Conservation (phyloP, 2,329 filamentous ascomycete genomes). For the Trichoderma breve region DNA sequence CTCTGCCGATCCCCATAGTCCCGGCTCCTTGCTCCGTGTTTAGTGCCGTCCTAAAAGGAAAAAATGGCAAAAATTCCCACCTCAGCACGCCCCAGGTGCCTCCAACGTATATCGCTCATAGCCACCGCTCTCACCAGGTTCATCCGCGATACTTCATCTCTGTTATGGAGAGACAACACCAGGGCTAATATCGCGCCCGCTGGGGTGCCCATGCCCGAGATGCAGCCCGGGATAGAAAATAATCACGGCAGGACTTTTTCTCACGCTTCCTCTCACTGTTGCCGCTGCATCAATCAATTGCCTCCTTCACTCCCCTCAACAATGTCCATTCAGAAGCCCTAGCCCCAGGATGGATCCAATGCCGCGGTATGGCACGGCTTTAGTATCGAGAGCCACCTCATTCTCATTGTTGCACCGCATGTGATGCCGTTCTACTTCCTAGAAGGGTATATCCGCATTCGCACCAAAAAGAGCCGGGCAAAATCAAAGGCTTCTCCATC, state of each 20-base stretch:
- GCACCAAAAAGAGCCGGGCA: background rate
- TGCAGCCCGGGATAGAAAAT: background rate
- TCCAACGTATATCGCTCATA: conserved; percentile 25
- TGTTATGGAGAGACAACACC: conserved; percentile 20
- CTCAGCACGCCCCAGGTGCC: conserved; percentile 21
- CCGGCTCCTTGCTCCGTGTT: conserved; percentile 13
- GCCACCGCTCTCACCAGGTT: conserved; percentile 2
- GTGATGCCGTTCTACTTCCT: conserved; percentile 15
- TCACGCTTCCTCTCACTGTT: conserved; percentile 1
- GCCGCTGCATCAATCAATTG: conserved; percentile 1
- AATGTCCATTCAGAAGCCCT: background rate
- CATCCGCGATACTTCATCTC: conserved; percentile 16
- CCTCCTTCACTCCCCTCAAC: background rate
- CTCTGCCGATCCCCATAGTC: conserved; percentile 20
- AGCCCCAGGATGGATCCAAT: conserved; percentile 1
- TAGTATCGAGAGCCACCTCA: background rate
- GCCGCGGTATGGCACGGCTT: conserved; percentile 4
- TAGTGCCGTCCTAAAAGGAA: conserved; percentile 6
- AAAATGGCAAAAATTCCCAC: conserved; percentile 11
- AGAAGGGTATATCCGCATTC: background rate
- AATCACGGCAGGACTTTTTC: background rate
- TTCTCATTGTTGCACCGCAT: background rate
- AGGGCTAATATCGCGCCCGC: conserved; percentile 19
- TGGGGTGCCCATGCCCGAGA: conserved; percentile 4
- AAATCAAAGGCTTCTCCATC: background rate